These are phyloP conservation scores for Guyanaporus albipodus DNA, from an alignment of 768 basidiomycete genomes.

Conservation along the genomic window DNA sequence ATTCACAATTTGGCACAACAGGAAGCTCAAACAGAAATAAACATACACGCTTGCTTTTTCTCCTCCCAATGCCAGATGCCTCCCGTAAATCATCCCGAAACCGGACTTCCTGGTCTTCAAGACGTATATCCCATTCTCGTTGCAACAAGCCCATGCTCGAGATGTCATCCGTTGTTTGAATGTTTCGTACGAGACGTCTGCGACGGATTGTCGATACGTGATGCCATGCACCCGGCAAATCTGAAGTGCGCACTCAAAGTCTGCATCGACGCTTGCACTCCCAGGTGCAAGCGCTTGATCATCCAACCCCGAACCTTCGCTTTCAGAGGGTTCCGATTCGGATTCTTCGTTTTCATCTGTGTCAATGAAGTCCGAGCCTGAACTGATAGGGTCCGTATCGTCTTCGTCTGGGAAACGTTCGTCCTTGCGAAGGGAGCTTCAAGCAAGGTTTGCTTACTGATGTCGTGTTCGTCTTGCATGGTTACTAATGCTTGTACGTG, in stretches of 20 bases:
- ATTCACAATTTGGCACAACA: neutral
- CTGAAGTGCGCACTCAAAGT: slow-evolving; percentile 16
- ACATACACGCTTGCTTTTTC: slow-evolving; percentile 43
- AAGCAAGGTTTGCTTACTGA: slow-evolving; percentile 1
- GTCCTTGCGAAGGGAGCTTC: neutral
- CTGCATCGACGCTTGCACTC: slow-evolving; percentile 18
- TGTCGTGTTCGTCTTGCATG: neutral
- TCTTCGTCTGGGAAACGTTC: slow-evolving; percentile 11
- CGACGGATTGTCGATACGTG: neutral
- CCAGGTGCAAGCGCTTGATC: neutral
- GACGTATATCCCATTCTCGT: slow-evolving; percentile 7
- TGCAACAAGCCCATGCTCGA: slow-evolving; percentile 12
- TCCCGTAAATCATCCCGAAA: slow-evolving; percentile 62
- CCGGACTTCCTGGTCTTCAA: slow-evolving; percentile 59
- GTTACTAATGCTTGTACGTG: neutral
- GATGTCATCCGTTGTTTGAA: slow-evolving; percentile 7
- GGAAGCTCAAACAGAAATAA: neutral
- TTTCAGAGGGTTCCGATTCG: slow-evolving; percentile 10
- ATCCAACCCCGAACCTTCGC: slow-evolving; percentile 3
- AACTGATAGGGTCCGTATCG: slow-evolving; percentile 1
- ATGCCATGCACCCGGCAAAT: too few species aligned
- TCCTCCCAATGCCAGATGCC: slow-evolving; percentile 67
- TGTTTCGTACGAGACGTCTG: slow-evolving; percentile 6
- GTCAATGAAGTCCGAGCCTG: slow-evolving; percentile 5
- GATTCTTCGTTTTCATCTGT: slow-evolving; percentile 2